Conservation (phyloP, 2,329 filamentous ascomycete genomes). For the Sordariomycetes sp. region DNA sequence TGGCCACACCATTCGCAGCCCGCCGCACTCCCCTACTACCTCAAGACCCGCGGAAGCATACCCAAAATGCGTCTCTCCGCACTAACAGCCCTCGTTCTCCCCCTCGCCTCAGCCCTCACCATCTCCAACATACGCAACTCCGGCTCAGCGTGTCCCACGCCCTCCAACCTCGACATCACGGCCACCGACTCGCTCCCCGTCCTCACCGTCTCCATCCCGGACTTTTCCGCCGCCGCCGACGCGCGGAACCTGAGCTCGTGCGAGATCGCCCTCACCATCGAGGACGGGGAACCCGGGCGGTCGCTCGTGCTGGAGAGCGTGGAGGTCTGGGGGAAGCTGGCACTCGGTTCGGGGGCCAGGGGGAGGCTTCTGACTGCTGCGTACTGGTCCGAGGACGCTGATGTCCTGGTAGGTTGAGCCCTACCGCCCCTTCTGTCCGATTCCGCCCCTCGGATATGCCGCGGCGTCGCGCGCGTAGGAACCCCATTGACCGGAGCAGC, state of each 20-base stretch:
- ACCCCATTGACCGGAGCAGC: not conserved
- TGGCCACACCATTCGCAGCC: too few relatives aligned
- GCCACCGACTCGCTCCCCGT: slow-evolving; percentile 9
- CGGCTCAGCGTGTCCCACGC: not conserved
- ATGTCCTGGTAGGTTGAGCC: not conserved
- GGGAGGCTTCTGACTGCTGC: not conserved
- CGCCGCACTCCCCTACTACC: not conserved
- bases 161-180: not conserved
- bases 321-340: not conserved
- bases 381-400: not conserved
- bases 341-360: not conserved
- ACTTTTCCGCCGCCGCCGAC: slow-evolving; percentile 24
- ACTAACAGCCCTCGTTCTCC: not conserved
- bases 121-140: not conserved
- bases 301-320: not conserved
- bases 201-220: slow-evolving; percentile 29
- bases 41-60: not conserved
- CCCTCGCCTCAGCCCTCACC: slow-evolving; percentile 2
- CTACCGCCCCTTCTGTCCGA: not conserved
- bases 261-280: not conserved
- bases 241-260: slow-evolving; percentile 6
- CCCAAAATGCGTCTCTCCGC: not conserved
- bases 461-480: too few relatives aligned
- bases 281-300: not conserved
- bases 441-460: not conserved